Conservation (phyloP, 2,329 filamentous ascomycete species). For the Alternaria infectoria region DNA sequence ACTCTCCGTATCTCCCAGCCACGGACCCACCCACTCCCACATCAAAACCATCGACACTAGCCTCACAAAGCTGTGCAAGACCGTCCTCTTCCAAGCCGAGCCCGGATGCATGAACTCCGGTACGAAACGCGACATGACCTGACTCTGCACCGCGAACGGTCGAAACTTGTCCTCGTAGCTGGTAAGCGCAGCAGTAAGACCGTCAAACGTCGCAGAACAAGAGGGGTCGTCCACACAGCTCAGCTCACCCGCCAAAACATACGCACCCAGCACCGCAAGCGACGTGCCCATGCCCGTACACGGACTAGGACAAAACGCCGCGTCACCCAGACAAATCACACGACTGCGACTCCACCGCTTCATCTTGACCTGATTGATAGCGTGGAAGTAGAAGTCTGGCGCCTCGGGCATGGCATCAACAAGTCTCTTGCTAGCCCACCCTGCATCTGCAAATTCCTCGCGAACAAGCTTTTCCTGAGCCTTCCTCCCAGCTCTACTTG, state of each 20-base stretch:
- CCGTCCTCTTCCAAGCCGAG: not conserved
- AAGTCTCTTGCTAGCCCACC: not conserved
- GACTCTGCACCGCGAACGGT: not conserved
- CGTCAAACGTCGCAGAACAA: not conserved
- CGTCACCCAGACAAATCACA: slow-evolving; percentile 61
- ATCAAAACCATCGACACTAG: not conserved
- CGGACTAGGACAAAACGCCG: slow-evolving; percentile 58
- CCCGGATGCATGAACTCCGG: not conserved
- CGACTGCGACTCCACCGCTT: slow-evolving; percentile 30
- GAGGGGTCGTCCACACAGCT: not conserved
- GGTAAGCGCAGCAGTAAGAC: not conserved
- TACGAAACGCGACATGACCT: not conserved
- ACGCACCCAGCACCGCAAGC: slow-evolving; percentile 48
- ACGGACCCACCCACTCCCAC: not conserved
- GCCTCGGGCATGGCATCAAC: not conserved
- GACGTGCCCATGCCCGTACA: slow-evolving; percentile 52
- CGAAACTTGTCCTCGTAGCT: not conserved
- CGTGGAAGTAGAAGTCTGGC: not conserved
- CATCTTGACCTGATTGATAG: not conserved
- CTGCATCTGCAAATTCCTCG: not conserved
- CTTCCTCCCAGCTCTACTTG: not conserved
- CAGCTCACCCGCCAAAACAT: slow-evolving; percentile 47
- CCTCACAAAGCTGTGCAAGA: not conserved
- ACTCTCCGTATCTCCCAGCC: not conserved
- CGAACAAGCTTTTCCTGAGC: not conserved